Conservation (phyloP, 495 filamentous ascomycete genomes). For the Xylaria intraflava region DNA sequence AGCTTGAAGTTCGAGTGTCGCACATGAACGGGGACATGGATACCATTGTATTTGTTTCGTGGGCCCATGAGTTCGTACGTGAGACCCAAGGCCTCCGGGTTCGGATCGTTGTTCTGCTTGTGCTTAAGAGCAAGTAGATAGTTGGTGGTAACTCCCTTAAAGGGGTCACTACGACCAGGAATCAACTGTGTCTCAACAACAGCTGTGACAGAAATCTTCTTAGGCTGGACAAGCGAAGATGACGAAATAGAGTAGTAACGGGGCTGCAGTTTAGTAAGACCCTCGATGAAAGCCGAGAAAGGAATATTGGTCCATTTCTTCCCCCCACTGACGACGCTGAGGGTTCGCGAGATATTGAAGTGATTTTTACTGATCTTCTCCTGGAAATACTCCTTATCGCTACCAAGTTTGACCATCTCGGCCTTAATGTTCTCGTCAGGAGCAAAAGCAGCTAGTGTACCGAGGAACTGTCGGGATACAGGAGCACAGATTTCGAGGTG, state of each 20-base stretch:
- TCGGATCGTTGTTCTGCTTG: constrained; percentile 87
- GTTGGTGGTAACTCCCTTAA: constrained; percentile 95
- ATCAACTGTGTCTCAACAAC: constrained; percentile 80
- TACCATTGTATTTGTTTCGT: constrained; percentile 93
- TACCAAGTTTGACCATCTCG: constrained; percentile 81
- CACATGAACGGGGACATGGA: constrained; percentile 92
- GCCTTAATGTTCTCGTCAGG: constrained; percentile 76
- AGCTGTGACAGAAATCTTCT: constrained; percentile 89
- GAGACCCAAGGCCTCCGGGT: constrained; percentile 78
- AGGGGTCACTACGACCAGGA: constrained; percentile 69
- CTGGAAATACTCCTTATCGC: constrained; percentile 94
- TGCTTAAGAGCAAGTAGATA: constrained; percentile 94
- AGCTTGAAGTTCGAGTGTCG: constrained; percentile 99
- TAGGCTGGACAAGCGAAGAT: constrained; percentile 86
- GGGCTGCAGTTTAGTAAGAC: constrained; percentile 88
- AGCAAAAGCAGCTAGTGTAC: constrained; percentile 80
- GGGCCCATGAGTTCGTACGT: constrained; percentile 87
- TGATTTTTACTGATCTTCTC: constrained; percentile 74
- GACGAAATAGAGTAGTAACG: constrained; percentile 99
- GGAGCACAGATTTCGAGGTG: constrained; percentile 96
- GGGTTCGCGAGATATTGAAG: constrained; percentile 83
- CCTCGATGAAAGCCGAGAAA: constrained; percentile 93
- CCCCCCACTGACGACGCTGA: constrained; percentile 64
- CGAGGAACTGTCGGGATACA: constrained; percentile 92
- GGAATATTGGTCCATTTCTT: constrained; percentile 76